Evolutionary conservation across 257 asterid genomes (phyloP).

Genomic region (Phtheirospermum japonicum): DNA sequence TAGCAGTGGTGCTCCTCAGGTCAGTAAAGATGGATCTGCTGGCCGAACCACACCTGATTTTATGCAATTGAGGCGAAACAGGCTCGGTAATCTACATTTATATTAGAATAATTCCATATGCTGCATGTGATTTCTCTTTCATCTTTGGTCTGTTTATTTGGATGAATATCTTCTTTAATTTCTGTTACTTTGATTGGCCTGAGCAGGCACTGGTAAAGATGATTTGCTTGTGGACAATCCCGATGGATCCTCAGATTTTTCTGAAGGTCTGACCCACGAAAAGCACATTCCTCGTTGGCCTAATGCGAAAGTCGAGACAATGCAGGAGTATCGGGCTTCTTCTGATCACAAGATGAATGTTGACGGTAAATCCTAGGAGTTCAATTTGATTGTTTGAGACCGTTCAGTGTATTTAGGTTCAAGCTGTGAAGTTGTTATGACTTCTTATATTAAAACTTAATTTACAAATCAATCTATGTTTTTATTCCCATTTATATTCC

Average conservation of each 20-base stretch:
- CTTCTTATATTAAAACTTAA: conserved; percentile 19
- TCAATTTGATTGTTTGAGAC: conserved; percentile 22
- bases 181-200: conserved; percentile 26
- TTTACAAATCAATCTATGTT: not conserved
- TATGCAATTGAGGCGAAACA: conserved; percentile 60
- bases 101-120: conserved; percentile 3
- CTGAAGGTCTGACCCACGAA: conserved; percentile 36
- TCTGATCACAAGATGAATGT: conserved; percentile 41
- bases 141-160: conserved; percentile 6
- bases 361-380: conserved; percentile 44
- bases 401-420: conserved; percentile 13
- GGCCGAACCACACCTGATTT: conserved; percentile 60
- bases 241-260: conserved; percentile 38
- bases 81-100: conserved; percentile 46
- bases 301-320: conserved; percentile 40
- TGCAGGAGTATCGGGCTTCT: conserved; percentile 39
- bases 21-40: conserved; percentile 65
- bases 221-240: conserved; percentile 39
- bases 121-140: not conserved
- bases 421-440: conserved; percentile 8
- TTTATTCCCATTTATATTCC: not conserved
- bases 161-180: conserved; percentile 7
- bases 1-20: conserved; percentile 85
- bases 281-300: conserved; percentile 34
- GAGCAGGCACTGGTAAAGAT: conserved; percentile 56